phyloP scores from a whole-genome alignment of 495 filamentous ascomycete species.

The Massariosphaeria phaeospora region DNA sequence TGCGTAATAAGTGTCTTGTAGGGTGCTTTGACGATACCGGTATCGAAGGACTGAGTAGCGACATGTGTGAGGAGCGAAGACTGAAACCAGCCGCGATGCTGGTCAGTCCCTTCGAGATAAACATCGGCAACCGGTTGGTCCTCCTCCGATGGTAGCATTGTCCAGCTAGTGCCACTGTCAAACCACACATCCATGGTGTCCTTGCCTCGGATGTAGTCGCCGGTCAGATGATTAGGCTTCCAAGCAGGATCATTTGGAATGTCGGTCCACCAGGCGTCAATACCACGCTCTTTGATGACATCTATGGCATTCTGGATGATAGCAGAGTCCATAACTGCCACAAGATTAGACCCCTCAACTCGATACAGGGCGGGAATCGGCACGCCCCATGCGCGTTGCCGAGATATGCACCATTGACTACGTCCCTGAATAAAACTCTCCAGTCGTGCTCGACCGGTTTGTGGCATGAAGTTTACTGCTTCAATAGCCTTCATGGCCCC shows the following conservation, averaged over 20 bases:
- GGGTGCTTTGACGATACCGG: constrained; percentile 48
- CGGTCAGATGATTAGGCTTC: constrained; percentile 56
- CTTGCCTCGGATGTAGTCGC: constrained; percentile 64
- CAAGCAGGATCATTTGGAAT: constrained; percentile 64
- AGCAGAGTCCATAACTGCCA: constrained; percentile 69
- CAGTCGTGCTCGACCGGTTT: constrained; percentile 63
- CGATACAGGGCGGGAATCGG: constrained; percentile 90
- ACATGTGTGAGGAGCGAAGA: constrained; percentile 91
- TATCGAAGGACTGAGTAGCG: constrained; percentile 49
- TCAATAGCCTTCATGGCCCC: constrained; percentile 62
- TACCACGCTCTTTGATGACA: constrained; percentile 68
- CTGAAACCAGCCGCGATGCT: constrained; percentile 98
- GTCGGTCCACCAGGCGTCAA: constrained; percentile 92
- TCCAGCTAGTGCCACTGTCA: constrained; percentile 95
- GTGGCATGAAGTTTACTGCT: constrained; percentile 72
- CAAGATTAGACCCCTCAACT: constrained; percentile 47
- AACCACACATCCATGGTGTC: constrained; percentile 99
- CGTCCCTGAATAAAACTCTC: constrained; percentile 79
- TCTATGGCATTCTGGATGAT: constrained; percentile 81
- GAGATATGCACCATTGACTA: constrained; percentile 98
- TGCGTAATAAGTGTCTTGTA: constrained; percentile 88
- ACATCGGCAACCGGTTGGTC: constrained; percentile 66
- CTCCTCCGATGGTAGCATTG: constrained; percentile 45
- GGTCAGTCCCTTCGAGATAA: constrained; percentile 90
- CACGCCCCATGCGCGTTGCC: constrained; percentile 93